phyloP scores from a whole-genome alignment of 1,139 yeast species.

The Diutina siamensis region DNA sequence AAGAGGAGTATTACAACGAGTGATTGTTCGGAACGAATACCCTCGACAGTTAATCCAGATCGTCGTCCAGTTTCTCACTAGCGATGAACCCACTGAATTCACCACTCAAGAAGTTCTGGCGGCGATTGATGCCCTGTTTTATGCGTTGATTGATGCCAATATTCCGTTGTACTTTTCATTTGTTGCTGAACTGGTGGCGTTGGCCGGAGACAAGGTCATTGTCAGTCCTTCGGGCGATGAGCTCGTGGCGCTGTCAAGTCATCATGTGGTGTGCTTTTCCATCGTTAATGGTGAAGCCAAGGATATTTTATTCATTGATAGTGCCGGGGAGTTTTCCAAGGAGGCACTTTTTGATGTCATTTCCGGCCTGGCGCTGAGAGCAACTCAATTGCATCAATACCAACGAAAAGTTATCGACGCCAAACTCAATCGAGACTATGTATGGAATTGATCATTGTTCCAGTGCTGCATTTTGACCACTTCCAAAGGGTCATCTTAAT shows the following conservation, averaged over 20 bases:
- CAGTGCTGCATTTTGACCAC: too few species aligned
- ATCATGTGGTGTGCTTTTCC: constrained; percentile 58
- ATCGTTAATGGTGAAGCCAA: constrained; percentile 39
- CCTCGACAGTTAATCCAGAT: constrained; percentile 83
- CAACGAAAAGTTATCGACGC: constrained; percentile 36
- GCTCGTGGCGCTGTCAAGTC: constrained; percentile 37
- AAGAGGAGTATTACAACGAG: constrained; percentile 46
- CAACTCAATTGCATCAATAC: constrained; percentile 30
- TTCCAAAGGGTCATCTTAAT: too few species aligned
- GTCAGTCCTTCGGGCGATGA: constrained; percentile 33
- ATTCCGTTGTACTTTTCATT: constrained; percentile 56
- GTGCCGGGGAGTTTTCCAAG: constrained; percentile 59
- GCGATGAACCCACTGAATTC: constrained; percentile 25
- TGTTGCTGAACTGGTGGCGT: constrained; percentile 36
- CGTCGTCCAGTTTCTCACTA: constrained; percentile 68
- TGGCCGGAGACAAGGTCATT: constrained; percentile 19
- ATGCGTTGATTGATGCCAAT: constrained; percentile 74
- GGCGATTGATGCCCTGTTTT: constrained; percentile 57
- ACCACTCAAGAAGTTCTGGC: constrained; percentile 51
- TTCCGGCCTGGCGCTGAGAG: constrained; percentile 33
- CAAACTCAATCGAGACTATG: constrained; percentile 41
- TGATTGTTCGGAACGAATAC: constrained; percentile 53
- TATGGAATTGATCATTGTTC: constrained; percentile 36
- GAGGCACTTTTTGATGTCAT: constrained; percentile 38
- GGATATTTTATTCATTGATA: constrained; percentile 54